These are phyloP conservation scores for Fusarium sp. DNA, from an alignment of 2,329 filamentous ascomycete species.

Conservation along the genomic window DNA sequence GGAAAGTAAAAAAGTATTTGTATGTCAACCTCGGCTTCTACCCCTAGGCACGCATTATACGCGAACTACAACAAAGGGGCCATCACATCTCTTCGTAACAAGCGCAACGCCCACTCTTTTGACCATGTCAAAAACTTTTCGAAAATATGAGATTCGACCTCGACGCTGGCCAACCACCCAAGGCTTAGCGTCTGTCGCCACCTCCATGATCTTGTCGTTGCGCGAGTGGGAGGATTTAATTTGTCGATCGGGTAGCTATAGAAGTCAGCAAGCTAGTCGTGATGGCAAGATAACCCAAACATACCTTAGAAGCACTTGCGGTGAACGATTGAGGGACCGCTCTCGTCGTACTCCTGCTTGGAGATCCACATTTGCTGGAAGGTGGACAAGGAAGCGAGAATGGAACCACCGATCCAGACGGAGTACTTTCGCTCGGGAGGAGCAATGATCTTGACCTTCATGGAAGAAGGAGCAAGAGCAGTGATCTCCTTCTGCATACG, in stretches of 20 bases:
- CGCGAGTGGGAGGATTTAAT: slow-evolving; percentile 50
- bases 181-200: slow-evolving; percentile 57
- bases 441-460: slow-evolving; percentile 99
- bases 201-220: slow-evolving; percentile 58
- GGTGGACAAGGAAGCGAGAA: slow-evolving; percentile 98
- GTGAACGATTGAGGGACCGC: slow-evolving; percentile 98
- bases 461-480: slow-evolving; percentile 97
- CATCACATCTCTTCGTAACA: slow-evolving; percentile 59
- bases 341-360: slow-evolving; percentile 99
- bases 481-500: slow-evolving; percentile 99
- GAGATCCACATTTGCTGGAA: slow-evolving; percentile 99
- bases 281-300: slow-evolving; percentile 22
- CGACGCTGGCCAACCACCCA: slow-evolving; percentile 60
- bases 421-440: slow-evolving; percentile 99
- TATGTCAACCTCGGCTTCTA: slow-evolving; percentile 67
- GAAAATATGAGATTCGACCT: slow-evolving; percentile 66
- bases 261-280: slow-evolving; percentile 38
- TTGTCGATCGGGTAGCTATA: slow-evolving; percentile 48
- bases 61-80: slow-evolving; percentile 63
- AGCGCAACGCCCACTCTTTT: slow-evolving; percentile 62
- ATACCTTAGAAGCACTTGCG: slow-evolving; percentile 99
- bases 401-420: slow-evolving; percentile 99
- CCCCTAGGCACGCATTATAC: slow-evolving; percentile 61
- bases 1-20: slow-evolving; percentile 61
- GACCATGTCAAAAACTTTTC: slow-evolving; percentile 68